Percentiles rank a stretch among this genome's conserved stretches.
These are phyloP conservation scores for Suillus subluteus DNA, from an alignment of 768 basidiomycete genomes.

Conservation along the genomic window DNA sequence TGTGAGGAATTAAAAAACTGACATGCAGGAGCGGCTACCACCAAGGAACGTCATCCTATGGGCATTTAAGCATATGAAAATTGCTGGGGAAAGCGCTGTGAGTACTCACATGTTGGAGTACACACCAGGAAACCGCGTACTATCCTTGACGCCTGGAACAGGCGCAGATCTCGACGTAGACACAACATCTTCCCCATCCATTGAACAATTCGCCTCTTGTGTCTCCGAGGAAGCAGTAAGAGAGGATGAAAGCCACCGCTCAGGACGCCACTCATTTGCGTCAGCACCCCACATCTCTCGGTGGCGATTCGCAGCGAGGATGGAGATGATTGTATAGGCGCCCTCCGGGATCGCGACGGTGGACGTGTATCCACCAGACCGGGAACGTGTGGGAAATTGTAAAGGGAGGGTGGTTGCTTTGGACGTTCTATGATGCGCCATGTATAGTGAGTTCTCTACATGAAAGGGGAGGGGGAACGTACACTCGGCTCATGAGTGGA, in stretches of 20 bases:
- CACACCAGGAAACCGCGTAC: slow-evolving; percentile 24
- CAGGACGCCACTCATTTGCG: slow-evolving; percentile 51
- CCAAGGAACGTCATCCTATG: slow-evolving; percentile 8
- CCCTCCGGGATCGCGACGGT: slow-evolving; percentile 22
- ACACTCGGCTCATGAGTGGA: slow-evolving; percentile 18
- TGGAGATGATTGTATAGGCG: slow-evolving; percentile 41
- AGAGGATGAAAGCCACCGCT: slow-evolving; percentile 49
- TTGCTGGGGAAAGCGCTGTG: neutral
- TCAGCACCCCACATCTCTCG: slow-evolving; percentile 50
- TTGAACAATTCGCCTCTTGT: neutral
- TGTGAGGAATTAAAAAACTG: neutral
- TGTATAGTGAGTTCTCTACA: neutral
- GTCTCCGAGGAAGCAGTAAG: slow-evolving; percentile 28
- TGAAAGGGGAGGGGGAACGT: slow-evolving; percentile 20
- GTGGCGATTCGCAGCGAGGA: slow-evolving; percentile 42
- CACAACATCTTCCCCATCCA: slow-evolving; percentile 25
- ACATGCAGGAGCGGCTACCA: slow-evolving; percentile 6
- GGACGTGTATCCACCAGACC: slow-evolving; percentile 38
- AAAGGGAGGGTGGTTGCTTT: slow-evolving; percentile 46
- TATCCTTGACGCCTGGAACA: neutral
- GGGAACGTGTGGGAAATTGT: slow-evolving; percentile 34
- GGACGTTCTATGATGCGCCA: slow-evolving; percentile 31
- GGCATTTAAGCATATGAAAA: neutral
- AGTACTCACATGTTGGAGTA: slow-evolving; percentile 8
- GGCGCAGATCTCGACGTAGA: neutral